Base-by-base conservation (phyloP, 2,329 filamentous ascomycete species). In the Elsinoe arachidis region DNA sequence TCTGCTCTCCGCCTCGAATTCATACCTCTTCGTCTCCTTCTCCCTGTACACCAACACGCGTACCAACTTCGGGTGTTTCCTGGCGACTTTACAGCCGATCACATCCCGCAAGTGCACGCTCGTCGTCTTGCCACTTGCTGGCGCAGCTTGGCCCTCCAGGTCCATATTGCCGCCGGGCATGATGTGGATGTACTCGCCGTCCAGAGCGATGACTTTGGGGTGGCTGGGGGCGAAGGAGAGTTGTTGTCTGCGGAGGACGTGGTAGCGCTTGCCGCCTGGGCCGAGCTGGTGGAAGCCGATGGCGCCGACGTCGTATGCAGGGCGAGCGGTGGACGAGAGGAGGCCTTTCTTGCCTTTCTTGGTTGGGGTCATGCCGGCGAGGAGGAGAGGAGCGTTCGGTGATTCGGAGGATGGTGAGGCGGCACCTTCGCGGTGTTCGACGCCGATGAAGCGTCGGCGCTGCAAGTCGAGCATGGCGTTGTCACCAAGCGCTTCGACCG, bases 121-220 rank as follows among this genome's bases (percentile, higher is more conserved):
- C 2, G 87, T 90, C 10, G 82, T 80, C 67, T 87, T 88, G 37
- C 84, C 84, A 9, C 80, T 80, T 1, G 80, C 81, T 1, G 81
- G 78, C 23, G 59, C 5, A 6, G 23, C 39, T 21, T 43, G n/a
- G 7, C 56, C 60, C 10, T 66, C 63, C 44, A 59, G 35, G 47
- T 65, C 61, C 39, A 67, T 68, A 1, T 65, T 65, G 23, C 74
- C 73, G 5, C 72, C 73, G 2, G 88, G 87, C 80, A 90, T 86
- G 64, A 95, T 90, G 70, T 92, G 88, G 61, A 95, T 83, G 69
- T 91, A 93, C 69, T 95, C 89, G 59, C 87, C 87, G 64, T 92
- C 88, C 62, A 95, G 88, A 47, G 87, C 84, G 41, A 93, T 75
- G 9, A 89, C 81, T 58, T 87, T 82, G 64, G 90, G 86, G 60